Evolutionary conservation across 768 basidiomycete genomes (phyloP), one percentile per base, ranked within the genome.

Genomic region (Suillus fuscotomentosus): DNA sequence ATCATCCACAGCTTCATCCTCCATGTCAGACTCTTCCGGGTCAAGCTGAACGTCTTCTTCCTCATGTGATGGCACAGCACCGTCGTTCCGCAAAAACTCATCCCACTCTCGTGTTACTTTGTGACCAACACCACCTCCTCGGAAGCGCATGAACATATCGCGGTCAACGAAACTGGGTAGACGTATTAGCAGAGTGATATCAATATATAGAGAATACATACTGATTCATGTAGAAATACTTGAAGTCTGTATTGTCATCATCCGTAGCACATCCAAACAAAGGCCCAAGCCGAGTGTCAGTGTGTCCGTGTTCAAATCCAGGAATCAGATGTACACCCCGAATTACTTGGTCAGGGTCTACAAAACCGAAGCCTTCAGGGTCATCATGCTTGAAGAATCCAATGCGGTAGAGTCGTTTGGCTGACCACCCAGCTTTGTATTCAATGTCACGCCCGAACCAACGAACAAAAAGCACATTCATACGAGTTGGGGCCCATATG

Each of bases 391-490:
- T 27, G 2, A 83, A 61, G 69, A 82, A 85, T 0, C 75, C 76
- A 13, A 86, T 45, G 4, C 73, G 71, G n/a, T 77, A 80, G 1
- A 83, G 71, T 1, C 72, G 69, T 22, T 72, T 66, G 0, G 63
- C 39, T 5, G 69, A 65, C 60, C 74, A 74, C 1, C 81, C 78
- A 53, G 64, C 70, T 14, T 42, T 43, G 63, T 65, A 70, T 5
- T 38, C 59, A 2, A 61, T 62, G 45, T 81, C 77, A 2, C 62
- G 57, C 2, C 76, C 75, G 47, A 79, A 70, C 79, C 80, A 80
- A 3, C 74, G 72, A 3, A 83, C 81, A 74, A 76, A 82, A 11
- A 84, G 68, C 57, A 83, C 77, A 2, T 79, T 74, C 66, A 82
- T 75, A 3, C 64, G 63, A 17, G 67, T 63, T 17, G 42, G 42